Evolutionary conservation across 1,284 basidiomycete genomes (phyloP).

Genomic region (Irpex rosettiformis): DNA sequence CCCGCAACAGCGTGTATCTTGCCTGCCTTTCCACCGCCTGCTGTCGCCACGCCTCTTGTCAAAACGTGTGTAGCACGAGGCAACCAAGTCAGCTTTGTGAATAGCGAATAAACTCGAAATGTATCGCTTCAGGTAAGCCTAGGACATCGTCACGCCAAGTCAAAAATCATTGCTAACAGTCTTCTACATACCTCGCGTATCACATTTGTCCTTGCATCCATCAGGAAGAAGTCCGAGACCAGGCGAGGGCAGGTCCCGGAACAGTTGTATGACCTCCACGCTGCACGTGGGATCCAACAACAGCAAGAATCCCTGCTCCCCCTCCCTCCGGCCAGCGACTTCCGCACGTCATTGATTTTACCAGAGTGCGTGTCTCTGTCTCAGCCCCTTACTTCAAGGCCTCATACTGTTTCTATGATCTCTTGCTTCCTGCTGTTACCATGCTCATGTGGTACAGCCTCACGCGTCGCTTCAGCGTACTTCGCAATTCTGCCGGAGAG

Average conservation of each 20-base stretch:
- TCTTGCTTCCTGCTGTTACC: conserved; percentile 16
- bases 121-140: conserved; percentile 77
- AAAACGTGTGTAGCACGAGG: conserved; percentile 70
- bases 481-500: conserved; percentile 63
- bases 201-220: conserved; percentile 22
- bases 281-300: conserved; percentile 20
- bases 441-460: conserved; percentile 48
- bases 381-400: conserved; percentile 14
- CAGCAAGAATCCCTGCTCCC: conserved; percentile 41
- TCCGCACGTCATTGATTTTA: conserved; percentile 78
- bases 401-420: conserved; percentile 13
- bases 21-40: conserved; percentile 14
- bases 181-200: conserved; percentile 7
- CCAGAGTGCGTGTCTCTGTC: conserved; percentile 60
- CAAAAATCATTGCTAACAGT: conserved; percentile 2
- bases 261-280: conserved; percentile 28
- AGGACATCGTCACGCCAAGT: conserved; percentile 19
- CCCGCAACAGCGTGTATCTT: conserved; percentile 14
- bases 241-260: conserved; percentile 42
- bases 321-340: conserved; percentile 67
- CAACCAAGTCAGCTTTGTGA: conserved; percentile 21
- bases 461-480: conserved; percentile 73
- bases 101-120: conserved; percentile 37
- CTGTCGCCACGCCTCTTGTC: conserved; percentile 23
- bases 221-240: conserved; percentile 63